Conservation (phyloP, 768 basidiomycete genomes). For the Saitozyma sp. region DNA sequence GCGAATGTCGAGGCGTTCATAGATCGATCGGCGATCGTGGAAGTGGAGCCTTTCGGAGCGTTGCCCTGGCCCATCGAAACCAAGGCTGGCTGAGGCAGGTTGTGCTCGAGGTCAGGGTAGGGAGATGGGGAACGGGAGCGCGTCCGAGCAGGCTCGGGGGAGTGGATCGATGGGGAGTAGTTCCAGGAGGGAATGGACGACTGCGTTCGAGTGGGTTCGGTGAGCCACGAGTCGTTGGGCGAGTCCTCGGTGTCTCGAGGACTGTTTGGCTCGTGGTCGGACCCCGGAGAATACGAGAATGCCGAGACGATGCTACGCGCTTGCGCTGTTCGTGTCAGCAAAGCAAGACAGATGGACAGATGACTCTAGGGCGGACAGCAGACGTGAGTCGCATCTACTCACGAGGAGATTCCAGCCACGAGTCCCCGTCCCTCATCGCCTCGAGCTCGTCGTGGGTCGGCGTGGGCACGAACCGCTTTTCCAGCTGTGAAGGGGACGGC, state of each 20-base stretch:
- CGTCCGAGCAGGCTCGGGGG: conserved; percentile 15
- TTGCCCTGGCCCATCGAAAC: neutral
- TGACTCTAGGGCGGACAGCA: too few relatives aligned
- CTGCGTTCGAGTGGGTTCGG: conserved; percentile 30
- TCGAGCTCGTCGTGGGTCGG: neutral
- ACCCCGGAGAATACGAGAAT: conserved; percentile 25
- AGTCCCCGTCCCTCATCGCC: conserved; percentile 8
- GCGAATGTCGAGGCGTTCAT: neutral
- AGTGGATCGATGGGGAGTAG: conserved; percentile 11
- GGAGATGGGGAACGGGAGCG: conserved; percentile 9
- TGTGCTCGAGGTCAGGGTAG: conserved; percentile 2
- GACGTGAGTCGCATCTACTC: conserved; percentile 6
- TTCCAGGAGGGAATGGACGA: conserved; percentile 32
- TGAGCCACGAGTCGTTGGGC: conserved; percentile 29
- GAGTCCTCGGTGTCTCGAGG: neutral
- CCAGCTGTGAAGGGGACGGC: conserved; percentile 7
- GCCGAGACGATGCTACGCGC: conserved; percentile 28
- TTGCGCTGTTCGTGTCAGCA: conserved; percentile 22
- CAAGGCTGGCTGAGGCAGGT: conserved; percentile 1
- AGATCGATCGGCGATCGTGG: conserved; percentile 3
- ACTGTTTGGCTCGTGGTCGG: neutral
- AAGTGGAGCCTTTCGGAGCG: neutral
- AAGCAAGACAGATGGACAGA: too few relatives aligned
- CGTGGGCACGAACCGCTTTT: conserved; percentile 1
- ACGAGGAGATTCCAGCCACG: conserved; percentile 43